Base-by-base conservation (phyloP, 2,329 filamentous ascomycete species). In the Pseudogymnoascus sp. region DNA sequence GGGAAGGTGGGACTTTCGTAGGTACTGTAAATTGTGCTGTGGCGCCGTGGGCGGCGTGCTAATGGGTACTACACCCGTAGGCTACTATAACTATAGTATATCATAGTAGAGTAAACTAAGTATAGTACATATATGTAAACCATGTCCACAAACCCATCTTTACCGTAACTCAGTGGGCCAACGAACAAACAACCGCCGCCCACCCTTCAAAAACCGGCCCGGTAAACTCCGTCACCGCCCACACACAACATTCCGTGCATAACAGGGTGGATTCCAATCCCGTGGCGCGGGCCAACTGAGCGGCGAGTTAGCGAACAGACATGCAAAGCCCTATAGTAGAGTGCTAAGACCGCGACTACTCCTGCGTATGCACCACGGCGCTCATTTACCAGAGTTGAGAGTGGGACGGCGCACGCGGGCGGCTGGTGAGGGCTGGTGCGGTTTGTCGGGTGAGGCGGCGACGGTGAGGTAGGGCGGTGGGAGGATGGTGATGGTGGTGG, bases 401-500 rank as follows among this genome's bases (percentile, higher is more conserved):
- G 48, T 54, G 48, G 48, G 48, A 54, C 48, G 43, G 14, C 6
- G 11, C 6, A 7, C 11, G 45, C 45, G 48, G 48, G 48, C 8
- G 48, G 48, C 2, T 54, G 48, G 8, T 31, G 48, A n/a, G 25
- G 14, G 6, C 13, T 21, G 16, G 28, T 31, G 28, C n/a, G 28
- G 28, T 31, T 31, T 31, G 43, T 48, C 48, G 48, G 48, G 14
- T 54, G 7, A 69, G 0, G 68, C 73, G 6, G 74, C 77, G 19
- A 71, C 73, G 61, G 79, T 79, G 54, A 73, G 69, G 62, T 31
- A 31, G 28, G 28, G 28, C 79, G 2, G 76, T 0, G 77, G 77
- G 0, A 74, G 72, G 68, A 0, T 75, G 45, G 23, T n/a, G 21
- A 25, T 25, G 23, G 2, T n/a, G 23, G 6, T 25, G 23, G 23